Percentiles rank a stretch among this genome's conserved stretches.
These are phyloP conservation scores for Tylopilus sp. DNA, from an alignment of 1,284 basidiomycete species.

Conservation along the genomic window DNA sequence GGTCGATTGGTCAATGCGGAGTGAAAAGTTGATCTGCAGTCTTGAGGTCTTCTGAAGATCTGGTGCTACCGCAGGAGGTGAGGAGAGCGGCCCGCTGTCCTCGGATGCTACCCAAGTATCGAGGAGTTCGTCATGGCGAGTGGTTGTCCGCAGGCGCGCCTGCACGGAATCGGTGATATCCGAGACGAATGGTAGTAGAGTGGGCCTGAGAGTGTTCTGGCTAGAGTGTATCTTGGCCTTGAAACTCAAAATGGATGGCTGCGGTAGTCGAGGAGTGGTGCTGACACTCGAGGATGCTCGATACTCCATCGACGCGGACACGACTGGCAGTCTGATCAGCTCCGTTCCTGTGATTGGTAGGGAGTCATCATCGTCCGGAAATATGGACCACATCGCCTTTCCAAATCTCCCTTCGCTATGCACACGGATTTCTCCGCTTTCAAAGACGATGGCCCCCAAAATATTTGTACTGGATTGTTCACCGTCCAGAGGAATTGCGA, in stretches of 20 bases:
- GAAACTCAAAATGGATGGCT: constrained; percentile 62
- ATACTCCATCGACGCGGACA: constrained; percentile 84
- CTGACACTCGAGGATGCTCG: constrained; percentile 47
- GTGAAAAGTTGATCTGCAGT: constrained; percentile 73
- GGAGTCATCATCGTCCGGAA: constrained; percentile 47
- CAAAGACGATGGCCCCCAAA: constrained; percentile 71
- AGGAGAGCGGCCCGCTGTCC: constrained; percentile 8
- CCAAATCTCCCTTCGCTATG: constrained; percentile 45
- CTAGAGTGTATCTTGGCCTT: constrained; percentile 82
- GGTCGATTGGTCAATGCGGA: constrained; percentile 84
- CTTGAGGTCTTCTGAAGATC: constrained; percentile 37
- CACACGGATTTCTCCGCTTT: constrained; percentile 73
- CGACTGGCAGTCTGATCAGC: constrained; percentile 68
- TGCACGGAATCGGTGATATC: constrained; percentile 66
- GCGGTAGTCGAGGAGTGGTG: constrained; percentile 27
- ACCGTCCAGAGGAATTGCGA: constrained; percentile 6
- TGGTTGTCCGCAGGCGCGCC: constrained; percentile 49
- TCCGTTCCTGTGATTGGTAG: constrained; percentile 52
- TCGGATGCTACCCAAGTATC: neutral
- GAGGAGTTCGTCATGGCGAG: constrained; percentile 8
- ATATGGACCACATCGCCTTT: constrained; percentile 34
- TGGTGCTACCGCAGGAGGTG: constrained; percentile 7
- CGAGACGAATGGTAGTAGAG: constrained; percentile 77
- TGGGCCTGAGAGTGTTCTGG: constrained; percentile 75
- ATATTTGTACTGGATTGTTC: constrained; percentile 52